Conservation (phyloP, 2,329 filamentous ascomycete species). For the Talaromyces amestolkiae region DNA sequence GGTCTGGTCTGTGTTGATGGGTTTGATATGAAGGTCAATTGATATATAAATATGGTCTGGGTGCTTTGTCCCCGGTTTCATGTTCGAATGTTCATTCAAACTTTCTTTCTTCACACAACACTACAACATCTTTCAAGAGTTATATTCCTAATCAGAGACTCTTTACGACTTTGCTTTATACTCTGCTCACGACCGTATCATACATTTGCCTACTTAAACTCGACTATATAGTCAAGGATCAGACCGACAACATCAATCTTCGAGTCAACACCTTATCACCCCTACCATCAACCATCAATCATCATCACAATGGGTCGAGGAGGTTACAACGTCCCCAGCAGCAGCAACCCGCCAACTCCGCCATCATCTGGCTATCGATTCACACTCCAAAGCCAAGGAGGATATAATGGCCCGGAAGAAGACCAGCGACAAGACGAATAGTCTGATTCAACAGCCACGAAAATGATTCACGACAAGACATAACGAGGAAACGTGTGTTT, state of each 20-base stretch:
- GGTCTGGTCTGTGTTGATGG: neutral
- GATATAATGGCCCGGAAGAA: conserved; percentile 29
- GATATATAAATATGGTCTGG: conserved; percentile 2
- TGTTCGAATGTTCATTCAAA: neutral
- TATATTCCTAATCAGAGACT: neutral
- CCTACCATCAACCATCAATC: neutral
- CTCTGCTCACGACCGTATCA: neutral
- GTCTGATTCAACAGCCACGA: neutral
- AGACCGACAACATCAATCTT: neutral
- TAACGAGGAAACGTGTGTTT: conserved; percentile 13
- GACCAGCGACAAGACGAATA: conserved; percentile 16
- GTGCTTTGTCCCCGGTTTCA: neutral
- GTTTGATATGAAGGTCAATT: neutral
- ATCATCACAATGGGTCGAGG: conserved; percentile 37
- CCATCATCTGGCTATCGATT: conserved; percentile 14
- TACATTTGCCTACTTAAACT: neutral
- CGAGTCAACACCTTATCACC: neutral
- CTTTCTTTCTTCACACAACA: neutral
- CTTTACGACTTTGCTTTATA: neutral
- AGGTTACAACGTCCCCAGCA: conserved; percentile 34
- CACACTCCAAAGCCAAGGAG: conserved; percentile 22
- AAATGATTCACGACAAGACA: conserved; percentile 1
- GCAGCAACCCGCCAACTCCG: conserved; percentile 18
- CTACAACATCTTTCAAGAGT: neutral
- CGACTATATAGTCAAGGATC: neutral